Conservation (phyloP, 768 basidiomycete species). For the Hygrophorus pudorinus region DNA sequence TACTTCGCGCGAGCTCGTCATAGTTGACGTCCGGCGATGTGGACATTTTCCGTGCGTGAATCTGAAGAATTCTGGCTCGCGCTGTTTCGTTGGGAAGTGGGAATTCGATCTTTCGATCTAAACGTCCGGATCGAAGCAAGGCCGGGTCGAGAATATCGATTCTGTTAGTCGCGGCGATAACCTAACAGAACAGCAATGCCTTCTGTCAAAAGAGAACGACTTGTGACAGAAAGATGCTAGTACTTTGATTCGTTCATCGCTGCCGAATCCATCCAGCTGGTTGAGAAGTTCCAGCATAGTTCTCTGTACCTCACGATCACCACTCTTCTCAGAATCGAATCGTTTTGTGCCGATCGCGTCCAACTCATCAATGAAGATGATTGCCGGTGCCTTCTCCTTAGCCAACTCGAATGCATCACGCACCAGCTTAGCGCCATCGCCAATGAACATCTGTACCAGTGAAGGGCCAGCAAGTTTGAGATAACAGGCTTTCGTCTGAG, state of each 20-base stretch:
- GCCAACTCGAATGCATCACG: slow-evolving; percentile 97
- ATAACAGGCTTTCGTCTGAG: slow-evolving; percentile 96
- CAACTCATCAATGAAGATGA: slow-evolving; percentile 97
- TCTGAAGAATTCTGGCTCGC: slow-evolving; percentile 92
- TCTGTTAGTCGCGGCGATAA: slow-evolving; percentile 97
- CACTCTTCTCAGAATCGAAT: slow-evolving; percentile 97
- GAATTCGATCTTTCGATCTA: slow-evolving; percentile 98
- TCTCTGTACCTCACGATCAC: slow-evolving; percentile 97
- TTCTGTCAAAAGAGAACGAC: slow-evolving; percentile 5
- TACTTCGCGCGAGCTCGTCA: slow-evolving; percentile 91
- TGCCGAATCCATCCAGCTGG: slow-evolving; percentile 95
- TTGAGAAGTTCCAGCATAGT: slow-evolving; percentile 99
- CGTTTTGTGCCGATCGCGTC: slow-evolving; percentile 99
- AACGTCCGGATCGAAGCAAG: slow-evolving; percentile 92
- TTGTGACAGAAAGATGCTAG: slow-evolving; percentile 1
- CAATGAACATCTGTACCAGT: slow-evolving; percentile 99
- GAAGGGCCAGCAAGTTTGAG: slow-evolving; percentile 96
- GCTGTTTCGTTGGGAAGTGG: slow-evolving; percentile 93
- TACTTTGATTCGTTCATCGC: slow-evolving; percentile 96
- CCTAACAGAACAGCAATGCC: slow-evolving; percentile 35
- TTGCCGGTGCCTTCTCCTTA: slow-evolving; percentile 97
- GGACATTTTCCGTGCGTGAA: slow-evolving; percentile 96
- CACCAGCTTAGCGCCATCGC: slow-evolving; percentile 97
- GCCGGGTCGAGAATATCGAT: slow-evolving; percentile 99
- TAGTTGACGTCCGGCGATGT: slow-evolving; percentile 85